Evolutionary conservation across 805 yeast genomes (phyloP).

Genomic region (Cyberlindnera nakhonratchasimensis): DNA sequence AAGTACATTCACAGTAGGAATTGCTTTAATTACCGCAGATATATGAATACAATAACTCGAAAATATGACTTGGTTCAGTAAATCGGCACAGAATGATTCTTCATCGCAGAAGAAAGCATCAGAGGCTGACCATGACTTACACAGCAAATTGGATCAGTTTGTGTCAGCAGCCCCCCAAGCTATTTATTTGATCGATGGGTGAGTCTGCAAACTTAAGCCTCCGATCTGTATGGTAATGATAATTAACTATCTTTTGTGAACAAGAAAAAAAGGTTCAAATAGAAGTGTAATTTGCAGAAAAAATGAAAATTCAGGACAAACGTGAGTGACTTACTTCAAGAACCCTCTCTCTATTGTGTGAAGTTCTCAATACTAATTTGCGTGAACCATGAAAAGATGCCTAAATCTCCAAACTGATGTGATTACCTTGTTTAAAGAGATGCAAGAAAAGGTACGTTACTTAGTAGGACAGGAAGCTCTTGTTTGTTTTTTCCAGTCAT

Average conservation of each 20-base stretch:
- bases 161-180: slow-evolving; percentile 14
- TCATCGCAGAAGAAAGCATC: too few species aligned
- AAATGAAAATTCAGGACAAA: slow-evolving; percentile 41
- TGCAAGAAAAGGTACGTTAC: slow-evolving; percentile 39
- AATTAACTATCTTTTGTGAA: background rate
- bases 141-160: slow-evolving; percentile 17
- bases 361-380: too few species aligned
- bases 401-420: slow-evolving; percentile 39
- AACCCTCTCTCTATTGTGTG: too few species aligned
- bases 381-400: slow-evolving; percentile 32
- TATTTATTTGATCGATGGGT: slow-evolving; percentile 25
- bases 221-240: too few species aligned
- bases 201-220: slow-evolving; percentile 7
- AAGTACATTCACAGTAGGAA: too few species aligned
- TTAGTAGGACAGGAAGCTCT: background rate
- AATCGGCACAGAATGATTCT: too few species aligned
- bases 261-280: slow-evolving; percentile 15
- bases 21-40: too few species aligned
- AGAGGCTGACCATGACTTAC: too few species aligned
- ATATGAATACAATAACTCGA: too few species aligned
- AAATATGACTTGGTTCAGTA: too few species aligned
- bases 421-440: slow-evolving; percentile 42
- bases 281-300: slow-evolving; percentile 46
- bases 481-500: too few species aligned
- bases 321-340: too few species aligned